Percentiles rank a stretch among this genome's conserved stretches.
Evolutionary conservation across 331 rosid species (phyloP).

Genomic region (Rosa hybrid): DNA sequence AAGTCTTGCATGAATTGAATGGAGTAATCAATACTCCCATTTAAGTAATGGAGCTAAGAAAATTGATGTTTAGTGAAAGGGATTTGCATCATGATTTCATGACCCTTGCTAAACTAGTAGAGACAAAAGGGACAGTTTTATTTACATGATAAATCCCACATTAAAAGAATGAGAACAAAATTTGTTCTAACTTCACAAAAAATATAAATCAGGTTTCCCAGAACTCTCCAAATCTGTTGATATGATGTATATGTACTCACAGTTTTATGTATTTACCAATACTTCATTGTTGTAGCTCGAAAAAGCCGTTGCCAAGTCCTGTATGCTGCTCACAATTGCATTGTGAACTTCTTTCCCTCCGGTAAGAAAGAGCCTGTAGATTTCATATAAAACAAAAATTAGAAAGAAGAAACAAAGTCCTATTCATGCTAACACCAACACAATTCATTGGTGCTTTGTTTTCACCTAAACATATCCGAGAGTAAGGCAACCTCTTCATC

Average conservation of each 20-base stretch:
- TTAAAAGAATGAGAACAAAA: background rate
- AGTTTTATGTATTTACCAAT: conserved; percentile 53
- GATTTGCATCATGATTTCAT: background rate
- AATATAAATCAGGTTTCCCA: background rate
- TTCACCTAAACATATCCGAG: conserved; percentile 94
- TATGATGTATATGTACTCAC: background rate
- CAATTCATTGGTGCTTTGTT: conserved; percentile 23
- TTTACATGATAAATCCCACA: background rate
- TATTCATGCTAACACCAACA: background rate
- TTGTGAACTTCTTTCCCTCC: conserved; percentile 93
- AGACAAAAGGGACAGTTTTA: background rate
- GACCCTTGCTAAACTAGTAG: background rate
- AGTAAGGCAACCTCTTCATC: conserved; percentile 97
- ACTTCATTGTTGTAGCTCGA: conserved; percentile 93
- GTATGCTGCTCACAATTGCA: conserved; percentile 93
- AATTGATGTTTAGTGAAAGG: background rate
- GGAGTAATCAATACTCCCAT: background rate
- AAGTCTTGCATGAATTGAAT: background rate
- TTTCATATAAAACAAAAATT: conserved; percentile 6
- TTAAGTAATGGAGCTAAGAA: background rate
- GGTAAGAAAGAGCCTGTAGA: conserved; percentile 75
- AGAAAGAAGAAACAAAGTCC: background rate
- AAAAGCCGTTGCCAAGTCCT: conserved; percentile 83
- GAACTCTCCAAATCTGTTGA: conserved; percentile 1
- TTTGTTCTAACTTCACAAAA: background rate